Evolutionary conservation across 2,329 filamentous ascomycete species (phyloP).

Genomic region (Parastagonospora nodorum): DNA sequence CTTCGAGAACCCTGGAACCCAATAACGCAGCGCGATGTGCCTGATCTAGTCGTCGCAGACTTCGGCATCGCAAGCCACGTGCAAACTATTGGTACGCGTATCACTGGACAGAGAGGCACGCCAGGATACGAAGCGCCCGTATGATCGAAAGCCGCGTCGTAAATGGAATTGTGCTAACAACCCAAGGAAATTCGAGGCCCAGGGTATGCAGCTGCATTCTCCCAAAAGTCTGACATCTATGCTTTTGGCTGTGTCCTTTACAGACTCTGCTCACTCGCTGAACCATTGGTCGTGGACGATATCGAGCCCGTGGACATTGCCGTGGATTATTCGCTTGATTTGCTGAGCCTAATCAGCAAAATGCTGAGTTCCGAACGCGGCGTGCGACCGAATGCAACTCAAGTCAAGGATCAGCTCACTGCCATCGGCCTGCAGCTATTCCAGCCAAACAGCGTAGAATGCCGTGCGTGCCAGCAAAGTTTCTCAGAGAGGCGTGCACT

Average conservation of each 20-base stretch:
- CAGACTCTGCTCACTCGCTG: conserved; percentile 8
- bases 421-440: conserved; percentile 1
- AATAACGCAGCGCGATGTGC: conserved; percentile 9
- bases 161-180: not conserved
- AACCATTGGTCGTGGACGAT: conserved; percentile 6
- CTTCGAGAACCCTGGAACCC: conserved; percentile 10
- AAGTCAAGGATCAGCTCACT: conserved; percentile 7
- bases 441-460: not conserved
- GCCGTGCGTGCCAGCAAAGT: not conserved
- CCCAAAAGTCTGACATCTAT: conserved; percentile 20
- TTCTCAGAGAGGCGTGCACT: not conserved
- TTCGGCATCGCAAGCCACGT: conserved; percentile 19
- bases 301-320: conserved; percentile 10
- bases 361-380: conserved; percentile 10
- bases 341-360: conserved; percentile 5
- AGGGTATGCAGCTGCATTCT: conserved; percentile 11
- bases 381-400: conserved; percentile 5
- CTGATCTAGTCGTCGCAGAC: conserved; percentile 13
- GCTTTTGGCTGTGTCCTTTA: conserved; percentile 19
- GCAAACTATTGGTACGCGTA: conserved; percentile 9
- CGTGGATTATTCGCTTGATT: conserved; percentile 7
- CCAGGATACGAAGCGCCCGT: conserved; percentile 17
- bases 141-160: not conserved
- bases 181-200: conserved; percentile 11
- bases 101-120: conserved; percentile 12